phyloP scores from a whole-genome alignment of 805 yeast species.

The Zygosaccharomyces rouxii region DNA sequence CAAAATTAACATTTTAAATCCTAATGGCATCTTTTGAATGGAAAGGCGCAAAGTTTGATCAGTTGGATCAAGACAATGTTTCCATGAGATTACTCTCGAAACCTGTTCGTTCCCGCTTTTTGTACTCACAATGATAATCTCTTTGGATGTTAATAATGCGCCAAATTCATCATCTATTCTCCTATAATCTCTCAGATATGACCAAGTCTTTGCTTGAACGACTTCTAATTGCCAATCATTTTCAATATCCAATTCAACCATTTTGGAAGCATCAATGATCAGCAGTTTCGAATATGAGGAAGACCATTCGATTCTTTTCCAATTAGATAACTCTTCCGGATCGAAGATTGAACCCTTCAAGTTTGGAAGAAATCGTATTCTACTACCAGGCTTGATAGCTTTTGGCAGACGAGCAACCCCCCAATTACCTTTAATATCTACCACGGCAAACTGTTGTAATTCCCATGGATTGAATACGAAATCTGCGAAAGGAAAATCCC shows the following conservation, averaged over 20 bases:
- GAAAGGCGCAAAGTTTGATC: slow-evolving; percentile 52
- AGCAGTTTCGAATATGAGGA: slow-evolving; percentile 30
- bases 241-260: slow-evolving; percentile 35
- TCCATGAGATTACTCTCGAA: slow-evolving; percentile 63
- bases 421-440: slow-evolving; percentile 55
- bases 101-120: slow-evolving; percentile 29
- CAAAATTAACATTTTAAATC: slow-evolving; percentile 9
- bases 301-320: slow-evolving; percentile 51
- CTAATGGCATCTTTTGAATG: slow-evolving; percentile 24
- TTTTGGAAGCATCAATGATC: slow-evolving; percentile 42
- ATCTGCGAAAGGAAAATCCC: slow-evolving; percentile 42
- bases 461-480: slow-evolving; percentile 44
- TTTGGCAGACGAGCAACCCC: slow-evolving; percentile 35
- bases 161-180: slow-evolving; percentile 37
- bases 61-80: slow-evolving; percentile 52
- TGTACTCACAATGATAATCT: slow-evolving; percentile 50
- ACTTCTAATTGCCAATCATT: slow-evolving; percentile 34
- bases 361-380: slow-evolving; percentile 11
- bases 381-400: slow-evolving; percentile 8
- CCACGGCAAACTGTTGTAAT: slow-evolving; percentile 36
- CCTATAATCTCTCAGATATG: slow-evolving; percentile 44
- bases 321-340: slow-evolving; percentile 50
- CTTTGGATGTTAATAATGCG: slow-evolving; percentile 62
- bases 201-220: slow-evolving; percentile 51
- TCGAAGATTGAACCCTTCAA: slow-evolving; percentile 37